Evolutionary conservation across 345 rosid genomes (phyloP), one percentile per base, ranked within the genome.

Genomic region (Arabis hirsuta): DNA sequence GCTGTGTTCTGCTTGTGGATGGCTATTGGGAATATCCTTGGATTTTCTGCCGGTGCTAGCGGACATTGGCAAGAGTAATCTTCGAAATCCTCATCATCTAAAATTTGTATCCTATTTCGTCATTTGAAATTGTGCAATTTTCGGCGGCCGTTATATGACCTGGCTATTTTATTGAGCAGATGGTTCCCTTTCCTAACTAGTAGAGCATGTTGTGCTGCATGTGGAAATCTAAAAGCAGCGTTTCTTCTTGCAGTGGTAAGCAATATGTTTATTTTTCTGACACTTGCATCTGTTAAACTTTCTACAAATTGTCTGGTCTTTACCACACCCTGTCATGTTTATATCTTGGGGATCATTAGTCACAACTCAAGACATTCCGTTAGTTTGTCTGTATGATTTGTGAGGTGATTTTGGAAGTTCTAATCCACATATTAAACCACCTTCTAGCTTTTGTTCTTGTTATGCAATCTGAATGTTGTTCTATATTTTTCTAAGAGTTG

Each of bases 41-140:
- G 99, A 68, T 95, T 91, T 88, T 95, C 99, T 44, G 92, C 98
- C 14, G 99, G 96, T 83, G 88, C 99, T 38, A 95, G 89, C 72
- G 98, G 98, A 69, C 82, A 71, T 22, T 95, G 98, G 98, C 86
- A 88, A 78, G 91, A 91, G 99, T 91, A 81, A 80, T 60, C 54
- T 67, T 67, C 61, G 60, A 46, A 53, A 54, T 65, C 45, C 65
- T 54, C 46, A 41, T 42, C 14, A 26, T 59, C 39, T 55, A 31
- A 68, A 62, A n/a, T 20, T 48, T 62, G 50, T 43, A 26, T 65
- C 69, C 7, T 46, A 12, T 59, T 26, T 74, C 54, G 53, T 13
- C 53, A 57, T 71, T 43, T 70, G 79, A 63, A 31, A 12, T 45
- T 22, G 71, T 22, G 39, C 77, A 59, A 36, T 65, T 27, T 58